Percentiles rank a stretch among this genome's conserved stretches.
phyloP scores from a whole-genome alignment of 352 stramenopile species.

The Salisapilia sapeloensis region DNA sequence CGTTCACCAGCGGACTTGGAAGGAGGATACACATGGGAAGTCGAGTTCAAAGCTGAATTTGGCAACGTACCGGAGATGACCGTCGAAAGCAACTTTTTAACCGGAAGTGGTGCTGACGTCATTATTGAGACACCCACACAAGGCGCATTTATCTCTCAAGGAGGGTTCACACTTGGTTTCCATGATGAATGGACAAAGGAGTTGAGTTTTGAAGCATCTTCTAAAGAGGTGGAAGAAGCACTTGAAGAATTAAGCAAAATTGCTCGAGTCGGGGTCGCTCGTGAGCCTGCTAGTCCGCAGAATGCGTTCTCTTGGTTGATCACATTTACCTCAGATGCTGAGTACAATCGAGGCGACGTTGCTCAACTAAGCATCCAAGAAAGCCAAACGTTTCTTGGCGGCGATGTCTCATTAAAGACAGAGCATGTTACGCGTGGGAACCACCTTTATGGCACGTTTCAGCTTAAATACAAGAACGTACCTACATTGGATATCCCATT shows the following conservation, averaged over 20 bases:
- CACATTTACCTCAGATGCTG: constrained; percentile 47
- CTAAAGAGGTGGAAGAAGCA: constrained; percentile 32
- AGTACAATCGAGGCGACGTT: constrained; percentile 38
- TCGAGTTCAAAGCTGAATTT: constrained; percentile 68
- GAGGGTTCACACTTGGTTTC: constrained; percentile 87
- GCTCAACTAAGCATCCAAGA: constrained; percentile 24
- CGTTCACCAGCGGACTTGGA: constrained; percentile 53
- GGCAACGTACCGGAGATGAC: constrained; percentile 39
- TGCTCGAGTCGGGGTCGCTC: constrained; percentile 38
- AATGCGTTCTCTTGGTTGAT: constrained; percentile 55
- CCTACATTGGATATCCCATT: constrained; percentile 60
- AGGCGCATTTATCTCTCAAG: constrained; percentile 52
- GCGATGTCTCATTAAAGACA: constrained; percentile 17
- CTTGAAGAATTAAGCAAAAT: constrained; percentile 40
- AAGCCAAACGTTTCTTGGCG: constrained; percentile 15
- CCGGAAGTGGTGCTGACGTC: constrained; percentile 47
- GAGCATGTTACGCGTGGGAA: constrained; percentile 25
- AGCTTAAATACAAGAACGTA: constrained; percentile 19
- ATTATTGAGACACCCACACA: constrained; percentile 33
- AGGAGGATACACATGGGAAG: constrained; percentile 84
- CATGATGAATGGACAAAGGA: constrained; percentile 74
- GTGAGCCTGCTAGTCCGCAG: constrained; percentile 30
- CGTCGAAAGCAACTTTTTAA: constrained; percentile 49
- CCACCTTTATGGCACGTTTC: constrained; percentile 49
- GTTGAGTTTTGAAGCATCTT: constrained; percentile 69